A percentile compares a stretch with the other conserved stretches of the same genome.
phyloP scores from a whole-genome alignment of 768 basidiomycete genomes.

The Kwoniella europaea region DNA sequence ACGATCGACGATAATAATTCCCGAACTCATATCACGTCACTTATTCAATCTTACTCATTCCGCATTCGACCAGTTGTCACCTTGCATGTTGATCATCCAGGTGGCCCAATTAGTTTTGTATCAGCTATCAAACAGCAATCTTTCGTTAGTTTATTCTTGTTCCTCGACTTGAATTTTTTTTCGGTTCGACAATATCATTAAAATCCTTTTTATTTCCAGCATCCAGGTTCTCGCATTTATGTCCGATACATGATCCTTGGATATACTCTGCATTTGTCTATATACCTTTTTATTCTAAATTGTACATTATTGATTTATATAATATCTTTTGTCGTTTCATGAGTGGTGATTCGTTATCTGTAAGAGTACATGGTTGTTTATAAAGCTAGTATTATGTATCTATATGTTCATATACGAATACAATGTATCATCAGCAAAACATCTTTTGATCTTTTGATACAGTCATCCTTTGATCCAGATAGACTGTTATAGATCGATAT shows the following conservation, averaged over 20 bases:
- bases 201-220: neutral
- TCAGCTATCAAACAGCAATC: neutral
- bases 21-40: neutral
- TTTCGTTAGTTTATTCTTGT: neutral
- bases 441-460: neutral
- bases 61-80: neutral
- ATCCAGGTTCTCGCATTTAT: neutral
- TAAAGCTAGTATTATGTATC: slow-evolving; percentile 29
- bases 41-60: neutral
- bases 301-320: neutral
- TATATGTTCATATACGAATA: slow-evolving; percentile 4
- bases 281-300: neutral
- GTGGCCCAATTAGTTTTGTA: neutral
- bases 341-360: neutral
- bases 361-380: slow-evolving; percentile 9
- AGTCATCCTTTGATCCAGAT: no score
- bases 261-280: neutral
- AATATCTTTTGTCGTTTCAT: neutral
- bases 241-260: neutral
- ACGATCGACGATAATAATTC: neutral
- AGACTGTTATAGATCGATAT: neutral
- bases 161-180: neutral
- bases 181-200: neutral
- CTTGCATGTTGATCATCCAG: neutral
- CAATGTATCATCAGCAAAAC: neutral